Evolutionary conservation across 2,329 filamentous ascomycete genomes (phyloP).

Genomic region (Venturia oleaginea): DNA sequence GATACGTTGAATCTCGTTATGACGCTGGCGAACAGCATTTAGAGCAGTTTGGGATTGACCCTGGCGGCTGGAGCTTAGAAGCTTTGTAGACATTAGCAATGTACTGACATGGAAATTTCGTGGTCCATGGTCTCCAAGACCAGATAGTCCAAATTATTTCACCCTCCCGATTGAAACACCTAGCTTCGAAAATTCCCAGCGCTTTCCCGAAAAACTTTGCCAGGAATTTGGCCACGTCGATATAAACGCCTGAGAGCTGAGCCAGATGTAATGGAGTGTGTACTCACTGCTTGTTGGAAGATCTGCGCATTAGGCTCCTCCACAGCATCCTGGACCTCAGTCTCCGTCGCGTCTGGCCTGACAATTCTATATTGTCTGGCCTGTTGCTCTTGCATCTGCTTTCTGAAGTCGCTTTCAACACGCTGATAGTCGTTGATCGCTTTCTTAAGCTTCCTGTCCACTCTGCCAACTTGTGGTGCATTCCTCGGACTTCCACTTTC

Average conservation of each 20-base stretch:
- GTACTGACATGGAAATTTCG: background rate
- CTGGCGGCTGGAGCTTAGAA: slow-evolving; percentile 71
- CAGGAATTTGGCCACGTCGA: no score
- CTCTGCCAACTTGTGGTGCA: slow-evolving; percentile 67
- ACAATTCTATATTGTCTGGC: slow-evolving; percentile 87
- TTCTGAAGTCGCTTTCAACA: slow-evolving; percentile 70
- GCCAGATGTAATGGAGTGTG: background rate
- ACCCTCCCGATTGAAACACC: no score
- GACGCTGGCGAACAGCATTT: slow-evolving; percentile 70
- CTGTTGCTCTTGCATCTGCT: slow-evolving; percentile 73
- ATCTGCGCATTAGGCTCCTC: slow-evolving; percentile 68
- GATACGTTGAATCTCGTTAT: slow-evolving; percentile 84
- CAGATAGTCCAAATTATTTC: background rate
- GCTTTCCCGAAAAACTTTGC: no score
- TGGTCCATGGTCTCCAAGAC: background rate
- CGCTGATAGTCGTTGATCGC: slow-evolving; percentile 77
- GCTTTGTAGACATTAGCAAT: slow-evolving; percentile 27
- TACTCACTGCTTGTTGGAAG: slow-evolving; percentile 66
- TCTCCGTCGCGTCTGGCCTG: slow-evolving; percentile 66
- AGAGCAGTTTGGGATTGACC: slow-evolving; percentile 75
- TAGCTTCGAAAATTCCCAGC: no score
- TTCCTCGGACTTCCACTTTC: slow-evolving; percentile 67
- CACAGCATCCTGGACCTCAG: slow-evolving; percentile 68
- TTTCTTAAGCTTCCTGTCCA: slow-evolving; percentile 69
- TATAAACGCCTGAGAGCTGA: no score